Percentiles rank a stretch among this genome's conserved stretches.
Conservation (phyloP, 2,329 filamentous ascomycete genomes). For the Anthostomella pinea region DNA sequence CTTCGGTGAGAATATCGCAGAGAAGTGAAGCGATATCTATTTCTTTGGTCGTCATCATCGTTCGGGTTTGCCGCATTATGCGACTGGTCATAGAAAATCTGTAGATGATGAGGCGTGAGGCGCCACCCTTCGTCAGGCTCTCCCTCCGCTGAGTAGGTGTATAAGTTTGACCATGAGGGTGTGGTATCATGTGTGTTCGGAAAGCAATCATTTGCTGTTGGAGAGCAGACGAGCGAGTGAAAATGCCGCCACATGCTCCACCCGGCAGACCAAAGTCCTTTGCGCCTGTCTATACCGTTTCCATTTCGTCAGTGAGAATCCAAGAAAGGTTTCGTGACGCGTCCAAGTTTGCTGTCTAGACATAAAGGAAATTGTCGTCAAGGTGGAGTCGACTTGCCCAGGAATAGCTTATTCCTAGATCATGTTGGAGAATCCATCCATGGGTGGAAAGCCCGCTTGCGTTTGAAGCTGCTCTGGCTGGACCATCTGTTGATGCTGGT, state of each 20-base stretch:
- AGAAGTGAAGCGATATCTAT: constrained; percentile 18
- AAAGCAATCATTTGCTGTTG: constrained; percentile 5
- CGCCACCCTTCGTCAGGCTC: too few species aligned
- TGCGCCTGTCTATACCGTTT: constrained; percentile 29
- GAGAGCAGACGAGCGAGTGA: constrained; percentile 15
- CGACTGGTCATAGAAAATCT: constrained; percentile 15
- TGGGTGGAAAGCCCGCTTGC: constrained; percentile 33
- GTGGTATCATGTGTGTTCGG: constrained; percentile 11
- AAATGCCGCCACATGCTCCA: constrained; percentile 12
- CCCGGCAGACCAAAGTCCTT: constrained; percentile 13
- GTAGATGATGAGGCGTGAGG: too few species aligned
- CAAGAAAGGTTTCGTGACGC: constrained; percentile 27
- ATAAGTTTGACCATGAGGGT: constrained; percentile 9
- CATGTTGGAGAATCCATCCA: constrained; percentile 45
- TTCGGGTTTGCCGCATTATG: constrained; percentile 12
- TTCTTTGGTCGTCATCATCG: constrained; percentile 15
- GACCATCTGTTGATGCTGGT: constrained; percentile 24
- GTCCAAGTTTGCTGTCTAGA: constrained; percentile 20
- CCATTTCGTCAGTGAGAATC: constrained; percentile 22
- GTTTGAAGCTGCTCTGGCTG: constrained; percentile 28
- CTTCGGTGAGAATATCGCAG: constrained; percentile 12
- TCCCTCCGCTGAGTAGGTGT: constrained; percentile 1
- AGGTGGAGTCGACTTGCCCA: neutral
- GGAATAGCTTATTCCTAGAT: constrained; percentile 38
- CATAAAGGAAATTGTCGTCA: constrained; percentile 6